These are phyloP conservation scores for Metschnikowia henanensis DNA, from an alignment of 805 yeast species.

Conservation along the genomic window DNA sequence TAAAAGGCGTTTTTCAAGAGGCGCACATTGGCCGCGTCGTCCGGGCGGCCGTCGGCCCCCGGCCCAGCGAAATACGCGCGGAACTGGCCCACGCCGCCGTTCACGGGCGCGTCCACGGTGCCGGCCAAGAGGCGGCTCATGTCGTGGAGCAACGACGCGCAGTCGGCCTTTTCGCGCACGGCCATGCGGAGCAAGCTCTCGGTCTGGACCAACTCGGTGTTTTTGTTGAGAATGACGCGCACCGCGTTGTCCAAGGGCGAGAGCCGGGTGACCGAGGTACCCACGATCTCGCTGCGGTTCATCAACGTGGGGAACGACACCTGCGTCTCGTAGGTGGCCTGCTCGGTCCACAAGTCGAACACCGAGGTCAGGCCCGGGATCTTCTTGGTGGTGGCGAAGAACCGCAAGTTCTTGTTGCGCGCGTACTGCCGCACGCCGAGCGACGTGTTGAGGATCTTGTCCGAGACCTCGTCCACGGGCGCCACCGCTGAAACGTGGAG, in stretches of 20 bases:
- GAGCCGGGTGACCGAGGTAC: constrained; percentile 48
- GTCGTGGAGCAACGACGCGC: constrained; percentile 53
- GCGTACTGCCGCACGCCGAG: constrained; percentile 72
- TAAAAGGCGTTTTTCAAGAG: constrained; percentile 54
- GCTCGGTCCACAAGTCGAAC: constrained; percentile 85
- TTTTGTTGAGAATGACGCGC: constrained; percentile 62
- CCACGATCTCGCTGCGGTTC: constrained; percentile 74
- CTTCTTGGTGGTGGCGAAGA: constrained; percentile 67
- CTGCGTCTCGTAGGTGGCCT: constrained; percentile 71
- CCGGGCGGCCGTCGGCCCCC: constrained; percentile 33
- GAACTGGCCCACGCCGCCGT: constrained; percentile 89
- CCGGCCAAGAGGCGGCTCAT: constrained; percentile 74
- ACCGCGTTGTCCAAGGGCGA: constrained; percentile 89
- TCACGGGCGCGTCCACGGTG: constrained; percentile 89
- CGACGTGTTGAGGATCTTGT: constrained; percentile 45
- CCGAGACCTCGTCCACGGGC: constrained; percentile 58
- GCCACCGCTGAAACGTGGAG: constrained; percentile 71
- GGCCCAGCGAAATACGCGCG: constrained; percentile 58
- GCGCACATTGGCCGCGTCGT: constrained; percentile 30
- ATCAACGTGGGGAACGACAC: constrained; percentile 85
- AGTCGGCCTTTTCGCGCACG: constrained; percentile 50
- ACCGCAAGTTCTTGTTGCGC: constrained; percentile 68
- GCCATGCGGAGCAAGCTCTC: constrained; percentile 60
- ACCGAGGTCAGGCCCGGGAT: constrained; percentile 73
- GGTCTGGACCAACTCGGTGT: constrained; percentile 67